These are phyloP conservation scores for Neopestalotiopsis sp. DNA, from an alignment of 2,329 filamentous ascomycete genomes.

Conservation along the genomic window DNA sequence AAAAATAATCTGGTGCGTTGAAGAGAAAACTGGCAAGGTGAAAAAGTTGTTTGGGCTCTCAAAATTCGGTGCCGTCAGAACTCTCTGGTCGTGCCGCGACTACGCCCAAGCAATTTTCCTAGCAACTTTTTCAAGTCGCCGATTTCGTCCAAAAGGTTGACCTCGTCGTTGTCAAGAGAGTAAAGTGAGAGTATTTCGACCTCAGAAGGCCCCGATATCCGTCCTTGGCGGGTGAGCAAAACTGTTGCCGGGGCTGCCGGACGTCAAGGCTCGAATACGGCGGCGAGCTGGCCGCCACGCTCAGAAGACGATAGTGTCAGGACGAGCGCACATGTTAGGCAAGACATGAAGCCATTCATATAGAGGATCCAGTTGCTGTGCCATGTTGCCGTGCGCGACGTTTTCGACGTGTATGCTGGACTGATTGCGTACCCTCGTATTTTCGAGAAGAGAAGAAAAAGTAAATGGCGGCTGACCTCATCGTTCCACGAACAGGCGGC, in stretches of 20 bases:
- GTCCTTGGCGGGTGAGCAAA: conserved; percentile 28
- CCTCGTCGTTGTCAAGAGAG: neutral
- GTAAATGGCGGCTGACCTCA: conserved; percentile 37
- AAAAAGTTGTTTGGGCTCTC: neutral
- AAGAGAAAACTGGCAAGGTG: neutral
- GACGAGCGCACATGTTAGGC: conserved; percentile 29
- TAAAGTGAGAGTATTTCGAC: conserved; percentile 19
- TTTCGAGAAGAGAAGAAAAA: conserved; percentile 26
- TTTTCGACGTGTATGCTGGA: neutral
- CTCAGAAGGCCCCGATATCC: conserved; percentile 21
- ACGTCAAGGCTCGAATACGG: conserved; percentile 23
- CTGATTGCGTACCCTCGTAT: conserved; percentile 17
- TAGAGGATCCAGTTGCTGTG: conserved; percentile 19
- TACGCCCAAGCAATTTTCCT: too few relatives aligned
- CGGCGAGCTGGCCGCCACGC: neutral
- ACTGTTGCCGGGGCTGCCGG: conserved; percentile 33
- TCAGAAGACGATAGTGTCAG: conserved; percentile 22
- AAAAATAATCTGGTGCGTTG: neutral
- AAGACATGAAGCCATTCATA: conserved; percentile 20
- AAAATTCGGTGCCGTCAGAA: too few relatives aligned
- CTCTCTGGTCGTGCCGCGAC: too few relatives aligned
- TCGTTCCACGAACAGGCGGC: conserved; percentile 35
- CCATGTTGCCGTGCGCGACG: neutral
- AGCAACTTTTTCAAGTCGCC: too few relatives aligned
- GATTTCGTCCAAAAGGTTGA: neutral